These are phyloP conservation scores for Alternaria brassicicola DNA, from an alignment of 2,329 filamentous ascomycete genomes.

Conservation along the genomic window DNA sequence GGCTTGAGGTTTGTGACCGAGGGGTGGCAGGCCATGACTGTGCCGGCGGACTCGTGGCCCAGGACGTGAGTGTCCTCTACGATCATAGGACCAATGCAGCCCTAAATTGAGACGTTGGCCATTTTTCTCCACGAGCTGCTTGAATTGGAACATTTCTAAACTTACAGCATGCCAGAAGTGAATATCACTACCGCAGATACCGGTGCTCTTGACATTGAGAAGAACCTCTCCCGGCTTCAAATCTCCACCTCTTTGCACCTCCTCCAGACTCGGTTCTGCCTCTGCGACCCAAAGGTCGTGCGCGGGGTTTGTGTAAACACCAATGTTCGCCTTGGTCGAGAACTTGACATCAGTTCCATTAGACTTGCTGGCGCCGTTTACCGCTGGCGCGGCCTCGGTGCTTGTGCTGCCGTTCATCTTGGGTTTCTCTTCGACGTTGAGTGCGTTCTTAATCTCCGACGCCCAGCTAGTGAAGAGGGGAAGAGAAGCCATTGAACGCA, in stretches of 20 bases:
- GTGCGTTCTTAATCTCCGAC: neutral
- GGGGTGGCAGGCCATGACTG: conserved; percentile 78
- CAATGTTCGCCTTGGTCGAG: conserved; percentile 82
- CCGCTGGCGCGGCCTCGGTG: conserved; percentile 7
- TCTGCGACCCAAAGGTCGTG: conserved; percentile 91
- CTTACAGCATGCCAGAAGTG: conserved; percentile 91
- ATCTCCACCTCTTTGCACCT: conserved; percentile 69
- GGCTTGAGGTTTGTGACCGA: conserved; percentile 78
- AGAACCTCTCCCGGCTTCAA: conserved; percentile 85
- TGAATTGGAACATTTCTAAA: neutral
- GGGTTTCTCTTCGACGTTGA: neutral
- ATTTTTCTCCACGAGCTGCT: neutral
- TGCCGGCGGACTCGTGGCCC: conserved; percentile 90
- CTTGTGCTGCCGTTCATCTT: conserved; percentile 7
- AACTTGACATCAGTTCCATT: conserved; percentile 49
- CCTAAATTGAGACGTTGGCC: conserved; percentile 27
- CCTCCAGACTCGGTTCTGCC: conserved; percentile 76
- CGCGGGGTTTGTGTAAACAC: conserved; percentile 91
- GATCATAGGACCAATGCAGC: conserved; percentile 95
- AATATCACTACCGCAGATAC: conserved; percentile 94
- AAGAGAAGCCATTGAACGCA: conserved; percentile 2
- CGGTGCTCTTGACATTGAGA: conserved; percentile 88
- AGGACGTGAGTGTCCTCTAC: conserved; percentile 88
- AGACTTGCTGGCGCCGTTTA: neutral
- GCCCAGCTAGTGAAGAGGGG: conserved; percentile 5